Conservation (phyloP, 2,329 filamentous ascomycete genomes). For the Trichoderma oligosporum region DNA sequence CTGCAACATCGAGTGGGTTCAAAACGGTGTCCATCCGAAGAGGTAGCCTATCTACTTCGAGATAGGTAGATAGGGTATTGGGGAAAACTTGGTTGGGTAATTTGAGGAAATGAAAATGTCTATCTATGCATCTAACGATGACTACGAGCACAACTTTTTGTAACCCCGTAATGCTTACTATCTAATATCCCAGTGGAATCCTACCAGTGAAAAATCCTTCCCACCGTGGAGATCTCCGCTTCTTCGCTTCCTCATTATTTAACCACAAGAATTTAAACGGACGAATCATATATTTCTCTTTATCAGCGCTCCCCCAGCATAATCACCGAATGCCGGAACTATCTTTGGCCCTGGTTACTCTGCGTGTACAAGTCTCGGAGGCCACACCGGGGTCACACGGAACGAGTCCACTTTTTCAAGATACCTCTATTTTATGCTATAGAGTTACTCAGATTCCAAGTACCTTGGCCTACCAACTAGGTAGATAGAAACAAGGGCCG, state of each 20-base stretch:
- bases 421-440: neutral
- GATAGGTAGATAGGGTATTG: constrained; percentile 14
- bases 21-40: constrained; percentile 26
- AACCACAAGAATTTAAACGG: neutral
- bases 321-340: neutral
- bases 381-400: constrained; percentile 12
- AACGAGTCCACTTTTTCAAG: constrained; percentile 1
- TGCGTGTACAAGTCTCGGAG: neutral
- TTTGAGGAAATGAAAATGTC: too few relatives aligned
- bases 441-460: neutral
- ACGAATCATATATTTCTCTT: constrained; percentile 10
- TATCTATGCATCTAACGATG: too few relatives aligned
- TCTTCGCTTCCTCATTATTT: neutral
- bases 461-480: constrained; percentile 7
- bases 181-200: neutral
- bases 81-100: neutral
- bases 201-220: neutral
- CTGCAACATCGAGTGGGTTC: constrained; percentile 23
- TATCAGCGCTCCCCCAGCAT: constrained; percentile 1
- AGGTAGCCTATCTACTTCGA: neutral
- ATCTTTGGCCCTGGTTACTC: neutral
- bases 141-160: too few relatives aligned
- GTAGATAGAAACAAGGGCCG: constrained; percentile 19
- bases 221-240: neutral
- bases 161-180: too few relatives aligned